phyloP scores from a whole-genome alignment of 2,329 filamentous ascomycete species.

The Phyllosticta citribraziliensis region DNA sequence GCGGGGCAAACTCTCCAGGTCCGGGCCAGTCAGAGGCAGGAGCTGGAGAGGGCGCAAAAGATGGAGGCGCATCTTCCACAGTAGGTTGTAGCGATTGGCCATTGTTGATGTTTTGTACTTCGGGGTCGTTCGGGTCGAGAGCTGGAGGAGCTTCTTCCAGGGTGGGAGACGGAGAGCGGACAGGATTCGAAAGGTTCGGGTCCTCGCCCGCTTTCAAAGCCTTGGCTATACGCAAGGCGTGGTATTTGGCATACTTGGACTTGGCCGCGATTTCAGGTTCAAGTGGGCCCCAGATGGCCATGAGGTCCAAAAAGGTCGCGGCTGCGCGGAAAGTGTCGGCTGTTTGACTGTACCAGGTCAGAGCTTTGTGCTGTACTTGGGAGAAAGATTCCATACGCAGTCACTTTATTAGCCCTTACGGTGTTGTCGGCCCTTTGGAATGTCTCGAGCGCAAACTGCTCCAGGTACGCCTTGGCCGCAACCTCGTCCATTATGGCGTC shows the following conservation, averaged over 20 bases:
- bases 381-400: constrained; percentile 44
- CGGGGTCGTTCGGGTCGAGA: constrained; percentile 55
- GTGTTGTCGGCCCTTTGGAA: constrained; percentile 77
- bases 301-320: constrained; percentile 81
- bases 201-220: constrained; percentile 85
- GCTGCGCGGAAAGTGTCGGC: constrained; percentile 90
- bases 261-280: constrained; percentile 72
- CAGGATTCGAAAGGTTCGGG: constrained; percentile 81
- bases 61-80: constrained; percentile 52
- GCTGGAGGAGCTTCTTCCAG: constrained; percentile 35
- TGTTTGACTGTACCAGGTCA: constrained; percentile 55
- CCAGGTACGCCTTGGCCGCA: constrained; percentile 82
- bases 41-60: constrained; percentile 39
- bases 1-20: constrained; percentile 28
- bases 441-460: constrained; percentile 85
- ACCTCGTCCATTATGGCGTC: constrained; percentile 78
- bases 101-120: constrained; percentile 47
- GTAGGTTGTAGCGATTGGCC: constrained; percentile 36
- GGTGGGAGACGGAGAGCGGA: constrained; percentile 41
- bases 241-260: constrained; percentile 95
- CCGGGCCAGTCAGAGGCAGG: constrained; percentile 21
- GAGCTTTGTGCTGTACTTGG: constrained; percentile 2
- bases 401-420: constrained; percentile 72
- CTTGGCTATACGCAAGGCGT: constrained; percentile 80
- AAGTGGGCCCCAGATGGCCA: constrained; percentile 69